A percentile compares a stretch with the other conserved stretches of the same genome.
Evolutionary conservation across 371 early-diverging fungal species (phyloP).

Genomic region (Mucor saturninus): DNA sequence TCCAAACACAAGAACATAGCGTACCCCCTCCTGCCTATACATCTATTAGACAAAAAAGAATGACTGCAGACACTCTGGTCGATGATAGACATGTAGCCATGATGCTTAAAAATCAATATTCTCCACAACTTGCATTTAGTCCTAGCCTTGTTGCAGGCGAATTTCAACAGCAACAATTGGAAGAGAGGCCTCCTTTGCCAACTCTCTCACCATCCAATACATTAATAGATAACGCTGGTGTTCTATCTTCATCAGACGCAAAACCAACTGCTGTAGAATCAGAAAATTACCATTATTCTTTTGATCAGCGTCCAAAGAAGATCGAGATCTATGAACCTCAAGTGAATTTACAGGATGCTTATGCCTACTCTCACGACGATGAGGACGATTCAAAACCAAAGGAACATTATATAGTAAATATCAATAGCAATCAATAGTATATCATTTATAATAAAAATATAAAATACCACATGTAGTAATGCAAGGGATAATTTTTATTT

Average conservation of each 20-base stretch:
- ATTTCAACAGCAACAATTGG: conserved; percentile 17
- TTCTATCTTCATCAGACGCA: not conserved
- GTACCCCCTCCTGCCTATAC: conserved; percentile 26
- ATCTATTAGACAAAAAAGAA: conserved; percentile 16
- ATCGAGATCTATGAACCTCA: conserved; percentile 29
- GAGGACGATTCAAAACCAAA: not conserved
- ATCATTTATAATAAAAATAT: too few species aligned
- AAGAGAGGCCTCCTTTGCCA: conserved; percentile 2
- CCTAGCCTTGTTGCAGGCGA: conserved; percentile 31
- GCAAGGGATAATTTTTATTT: too few species aligned
- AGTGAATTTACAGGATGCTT: conserved; percentile 20
- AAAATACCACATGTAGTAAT: too few species aligned
- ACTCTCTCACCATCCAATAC: conserved; percentile 24
- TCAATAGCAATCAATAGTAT: not conserved
- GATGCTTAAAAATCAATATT: conserved; percentile 27
- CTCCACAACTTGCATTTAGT: conserved; percentile 36
- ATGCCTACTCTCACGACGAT: conserved; percentile 11
- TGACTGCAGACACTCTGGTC: conserved; percentile 25
- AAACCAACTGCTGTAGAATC: not conserved
- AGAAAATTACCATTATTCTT: not conserved
- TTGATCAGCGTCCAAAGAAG: conserved; percentile 10
- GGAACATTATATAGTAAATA: conserved; percentile 1
- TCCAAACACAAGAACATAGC: not conserved
- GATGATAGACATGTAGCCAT: conserved; percentile 4
- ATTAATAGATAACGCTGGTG: conserved; percentile 21